phyloP scores from a whole-genome alignment of 768 basidiomycete species.

The Piloderma croceum region DNA sequence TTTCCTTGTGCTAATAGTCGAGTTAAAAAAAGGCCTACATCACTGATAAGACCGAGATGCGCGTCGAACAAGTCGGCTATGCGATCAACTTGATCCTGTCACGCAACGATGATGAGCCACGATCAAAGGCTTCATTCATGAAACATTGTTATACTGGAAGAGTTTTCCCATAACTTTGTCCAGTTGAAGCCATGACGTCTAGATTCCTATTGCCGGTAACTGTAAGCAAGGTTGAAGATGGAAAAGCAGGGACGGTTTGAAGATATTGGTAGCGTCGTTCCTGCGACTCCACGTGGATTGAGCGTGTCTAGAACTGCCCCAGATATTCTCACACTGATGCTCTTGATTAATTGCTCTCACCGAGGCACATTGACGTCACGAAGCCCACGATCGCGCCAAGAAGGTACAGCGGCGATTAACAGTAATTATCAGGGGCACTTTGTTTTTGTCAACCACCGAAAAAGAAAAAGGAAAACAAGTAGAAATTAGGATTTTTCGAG shows the following conservation, averaged over 20 bases:
- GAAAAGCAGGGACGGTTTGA: constrained; percentile 8
- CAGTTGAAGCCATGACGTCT: constrained; percentile 7
- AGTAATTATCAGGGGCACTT: no score
- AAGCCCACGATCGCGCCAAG: no score
- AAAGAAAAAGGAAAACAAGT: no score
- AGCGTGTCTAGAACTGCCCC: no score
- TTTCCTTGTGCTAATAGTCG: constrained; percentile 1
- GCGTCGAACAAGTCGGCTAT: constrained; percentile 53
- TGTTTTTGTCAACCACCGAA: no score
- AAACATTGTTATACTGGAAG: constrained; percentile 43
- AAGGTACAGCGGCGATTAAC: no score
- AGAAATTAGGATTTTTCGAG: no score
- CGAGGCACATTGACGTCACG: no score
- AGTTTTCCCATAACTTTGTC: constrained; percentile 43
- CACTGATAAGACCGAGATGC: constrained; percentile 58
- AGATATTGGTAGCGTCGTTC: constrained; percentile 1
- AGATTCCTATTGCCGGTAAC: constrained; percentile 5
- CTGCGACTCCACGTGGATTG: not conserved
- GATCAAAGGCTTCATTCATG: constrained; percentile 2
- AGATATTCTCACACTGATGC: no score
- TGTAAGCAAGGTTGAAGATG: constrained; percentile 4
- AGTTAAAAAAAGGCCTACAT: constrained; percentile 41
- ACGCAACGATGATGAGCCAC: constrained; percentile 8
- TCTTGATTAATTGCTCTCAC: no score
- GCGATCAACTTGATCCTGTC: constrained; percentile 68